Base-by-base conservation (phyloP, 2,329 filamentous ascomycete genomes). In the Claviceps sp. region DNA sequence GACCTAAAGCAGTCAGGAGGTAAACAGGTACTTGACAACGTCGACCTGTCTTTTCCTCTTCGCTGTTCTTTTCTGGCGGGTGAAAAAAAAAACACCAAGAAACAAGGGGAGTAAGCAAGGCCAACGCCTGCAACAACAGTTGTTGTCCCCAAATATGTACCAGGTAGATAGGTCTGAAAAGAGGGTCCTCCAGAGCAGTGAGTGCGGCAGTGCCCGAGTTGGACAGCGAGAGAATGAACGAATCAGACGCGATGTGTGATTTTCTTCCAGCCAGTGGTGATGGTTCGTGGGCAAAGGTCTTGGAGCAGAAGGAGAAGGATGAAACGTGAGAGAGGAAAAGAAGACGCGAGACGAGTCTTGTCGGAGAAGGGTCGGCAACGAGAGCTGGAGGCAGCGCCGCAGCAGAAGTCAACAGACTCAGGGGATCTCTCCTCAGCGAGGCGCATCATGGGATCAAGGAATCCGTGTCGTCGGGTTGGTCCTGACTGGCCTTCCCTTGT, bases 141-240 rank as follows among this genome's bases (percentile, higher is more conserved):
- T 11, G 29, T 34, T 40, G 47, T 38, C 16, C 26, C 36, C 36
- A 22, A 39, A 22, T 47, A 29, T 36, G 20, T n/a, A 20, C 46
- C 36, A 22, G 26, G 16, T 47, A 17, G 20, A 38, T 34, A 23
- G 36, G 36, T 39, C 7, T 20, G 26, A 23, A 53, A 54, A 55
- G 53, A 56, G 52, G 56, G 58, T 55, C 20, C 8, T 22, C 36
- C 37, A 23, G 22, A 40, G 36, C 23, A 45, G 34, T 45, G 26
- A 47, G 20, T 22, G n/a, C 6, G 20, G 29, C 23, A 47, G 36
- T 34, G n/a, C 6, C 14, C 22, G 9, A 34, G 29, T 48, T 29
- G 37, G 4, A 14, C 16, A 40, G 22, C 37, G 40, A 40, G 37
- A 47, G 6, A 39, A 47, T 47, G 4, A 47, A 47, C 36, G 17